A percentile compares a stretch with the other conserved stretches of the same genome.
These are phyloP conservation scores for Vigna angularis DNA, from an alignment of 306 rosid genomes.

Conservation along the genomic window DNA sequence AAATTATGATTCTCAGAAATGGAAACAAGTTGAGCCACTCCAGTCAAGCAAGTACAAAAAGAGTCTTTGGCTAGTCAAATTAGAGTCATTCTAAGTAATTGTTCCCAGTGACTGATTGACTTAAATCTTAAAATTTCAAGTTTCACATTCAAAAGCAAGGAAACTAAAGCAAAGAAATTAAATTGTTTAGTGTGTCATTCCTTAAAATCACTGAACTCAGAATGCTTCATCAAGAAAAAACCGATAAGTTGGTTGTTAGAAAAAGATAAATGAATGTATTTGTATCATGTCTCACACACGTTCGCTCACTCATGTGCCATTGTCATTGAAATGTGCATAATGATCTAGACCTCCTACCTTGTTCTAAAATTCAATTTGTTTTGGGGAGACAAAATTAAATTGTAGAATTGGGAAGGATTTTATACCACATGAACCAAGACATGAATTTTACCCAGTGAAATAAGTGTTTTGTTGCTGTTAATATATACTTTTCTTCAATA, in stretches of 20 bases:
- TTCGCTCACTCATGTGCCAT: not conserved
- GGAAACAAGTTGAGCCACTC: constrained; percentile 32
- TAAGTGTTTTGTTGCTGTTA: too few species aligned
- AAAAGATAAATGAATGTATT: not conserved
- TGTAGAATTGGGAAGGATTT: not conserved
- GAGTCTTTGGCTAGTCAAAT: not conserved
- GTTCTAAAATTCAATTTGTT: not conserved
- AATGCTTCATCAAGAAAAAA: not conserved
- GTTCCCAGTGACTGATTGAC: constrained; percentile 11
- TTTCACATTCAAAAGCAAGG: constrained; percentile 14
- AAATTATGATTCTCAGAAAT: not conserved
- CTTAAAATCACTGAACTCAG: constrained; percentile 19
- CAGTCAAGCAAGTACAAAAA: not conserved
- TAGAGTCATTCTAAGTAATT: constrained; percentile 4
- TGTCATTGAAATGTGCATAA: not conserved
- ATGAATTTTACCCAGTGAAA: not conserved
- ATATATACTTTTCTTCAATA: too few species aligned
- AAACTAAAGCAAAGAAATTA: not conserved
- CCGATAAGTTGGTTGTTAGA: not conserved
- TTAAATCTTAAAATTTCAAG: constrained; percentile 9
- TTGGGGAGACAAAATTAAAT: too few species aligned
- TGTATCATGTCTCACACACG: not conserved
- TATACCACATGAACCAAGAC: not conserved
- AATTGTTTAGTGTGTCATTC: constrained; percentile 2
- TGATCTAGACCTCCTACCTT: not conserved